phyloP scores from a whole-genome alignment of 345 rosid genomes.

The Carallia pectinifolia region DNA sequence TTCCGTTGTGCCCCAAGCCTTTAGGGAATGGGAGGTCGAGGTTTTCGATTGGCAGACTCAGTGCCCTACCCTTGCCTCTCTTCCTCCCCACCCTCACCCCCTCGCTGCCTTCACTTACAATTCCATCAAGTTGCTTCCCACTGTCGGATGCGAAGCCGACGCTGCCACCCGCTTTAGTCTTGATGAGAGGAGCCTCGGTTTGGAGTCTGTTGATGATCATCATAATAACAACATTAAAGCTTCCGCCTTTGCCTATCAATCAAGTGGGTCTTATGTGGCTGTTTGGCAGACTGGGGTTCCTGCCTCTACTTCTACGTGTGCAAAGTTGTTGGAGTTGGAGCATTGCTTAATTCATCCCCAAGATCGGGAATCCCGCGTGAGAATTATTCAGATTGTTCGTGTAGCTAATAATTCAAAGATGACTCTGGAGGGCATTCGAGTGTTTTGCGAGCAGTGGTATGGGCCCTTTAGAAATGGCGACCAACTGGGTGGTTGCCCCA shows the following conservation, averaged over 20 bases:
- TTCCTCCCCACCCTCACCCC: conserved; percentile 55
- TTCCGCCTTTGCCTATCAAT: conserved; percentile 62
- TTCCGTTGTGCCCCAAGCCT: conserved; percentile 86
- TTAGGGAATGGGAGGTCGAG: conserved; percentile 91
- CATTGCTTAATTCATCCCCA: conserved; percentile 76
- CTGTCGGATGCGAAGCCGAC: conserved; percentile 98
- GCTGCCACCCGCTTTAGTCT: conserved; percentile 75
- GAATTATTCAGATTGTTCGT: conserved; percentile 57
- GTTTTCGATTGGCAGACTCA: conserved; percentile 99
- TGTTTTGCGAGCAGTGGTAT: conserved; percentile 79
- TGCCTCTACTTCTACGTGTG: not conserved
- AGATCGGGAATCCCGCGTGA: conserved; percentile 77
- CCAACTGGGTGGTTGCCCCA: conserved; percentile 84
- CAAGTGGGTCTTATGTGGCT: conserved; percentile 73
- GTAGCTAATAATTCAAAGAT: conserved; percentile 37
- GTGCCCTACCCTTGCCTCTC: conserved; percentile 92
- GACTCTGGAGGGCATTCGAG: conserved; percentile 45
- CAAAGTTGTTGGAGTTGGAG: conserved; percentile 56
- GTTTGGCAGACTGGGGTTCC: conserved; percentile 53
- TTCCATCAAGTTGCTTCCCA: conserved; percentile 79
- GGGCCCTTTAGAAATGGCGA: conserved; percentile 91
- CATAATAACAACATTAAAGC: conserved; percentile 8
- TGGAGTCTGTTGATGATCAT: not conserved
- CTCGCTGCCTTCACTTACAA: conserved; percentile 42
- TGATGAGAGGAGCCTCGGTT: conserved; percentile 40